Base-by-base conservation (phyloP, 441 rosid species). In the Syzygium malaccense region DNA sequence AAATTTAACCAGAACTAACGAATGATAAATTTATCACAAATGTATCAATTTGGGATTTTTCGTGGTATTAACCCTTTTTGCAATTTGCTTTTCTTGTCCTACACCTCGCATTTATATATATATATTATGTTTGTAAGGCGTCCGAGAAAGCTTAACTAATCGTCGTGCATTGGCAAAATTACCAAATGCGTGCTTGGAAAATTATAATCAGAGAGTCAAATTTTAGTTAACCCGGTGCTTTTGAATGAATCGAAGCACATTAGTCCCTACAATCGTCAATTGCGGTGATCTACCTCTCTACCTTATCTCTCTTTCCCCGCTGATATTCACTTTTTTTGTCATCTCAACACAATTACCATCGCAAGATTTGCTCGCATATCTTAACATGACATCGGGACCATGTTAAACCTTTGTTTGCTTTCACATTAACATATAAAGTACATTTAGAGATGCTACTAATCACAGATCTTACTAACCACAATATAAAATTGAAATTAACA, bases 271-370 rank as follows among this genome's bases (percentile, higher is more conserved):
- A 1, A 71, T 15, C 1, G 37, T 4, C 28, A 2, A 20, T 2
- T 3, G 49, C 2, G 2, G 12, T 0, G 28, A 33, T 37, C 0
- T 12, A 19, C 37, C 28, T 4, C 64, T 26, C 20, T 71, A 7
- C 7, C 8, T 45, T 45, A 45, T 7, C 28, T 4, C 64, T 26
- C 12, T 71, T 20, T 5, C 41, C 15, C 49, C 2, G 9, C 48
- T 68, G 4, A 33, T 19, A 32, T 68, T 68, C 12, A 19, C 26
- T 10, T 30, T 4, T 30, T 32, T 30, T 17, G 8, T 17, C 6
- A 0, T 32, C 12, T 0, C 11, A 3, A 5, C 41, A 17, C 4
- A 19, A 17, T 0, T 62, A n/a, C 7, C 5, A 3, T n/a, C 4
- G 2, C 4, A 14, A 26, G 78, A 66, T 66, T 68, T 10, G 33